A percentile compares a stretch with the other conserved stretches of the same genome.
Evolutionary conservation across 2,329 filamentous ascomycete genomes (phyloP).

Genomic region (Metarhizium humberi): DNA sequence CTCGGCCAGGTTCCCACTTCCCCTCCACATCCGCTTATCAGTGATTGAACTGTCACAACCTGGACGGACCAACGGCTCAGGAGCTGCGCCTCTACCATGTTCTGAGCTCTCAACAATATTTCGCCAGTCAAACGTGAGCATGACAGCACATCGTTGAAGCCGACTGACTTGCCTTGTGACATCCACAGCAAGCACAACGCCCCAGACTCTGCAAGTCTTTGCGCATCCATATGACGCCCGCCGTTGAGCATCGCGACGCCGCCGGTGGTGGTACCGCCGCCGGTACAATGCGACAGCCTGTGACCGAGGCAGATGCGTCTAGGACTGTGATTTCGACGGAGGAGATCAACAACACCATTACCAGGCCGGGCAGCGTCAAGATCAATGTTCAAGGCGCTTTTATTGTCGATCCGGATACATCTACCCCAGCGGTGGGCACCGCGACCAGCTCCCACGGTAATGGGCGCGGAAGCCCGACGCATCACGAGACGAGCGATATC

Average conservation of each 20-base stretch:
- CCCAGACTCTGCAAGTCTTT: background rate
- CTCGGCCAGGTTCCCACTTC: background rate
- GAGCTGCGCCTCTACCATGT: constrained; percentile 6
- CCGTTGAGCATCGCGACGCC: constrained; percentile 5
- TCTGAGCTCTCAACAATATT: constrained; percentile 1
- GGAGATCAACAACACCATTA: constrained; percentile 50
- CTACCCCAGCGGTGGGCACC: constrained; percentile 35
- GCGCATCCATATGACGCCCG: constrained; percentile 6
- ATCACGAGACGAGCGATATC: constrained; percentile 79
- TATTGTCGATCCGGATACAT: constrained; percentile 76
- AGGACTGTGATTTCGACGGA: constrained; percentile 38
- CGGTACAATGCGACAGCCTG: background rate
- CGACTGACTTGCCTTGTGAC: background rate
- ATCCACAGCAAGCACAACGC: background rate
- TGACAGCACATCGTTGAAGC: constrained; percentile 1
- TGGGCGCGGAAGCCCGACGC: constrained; percentile 37
- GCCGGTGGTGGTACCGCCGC: constrained; percentile 1
- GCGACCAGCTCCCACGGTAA: constrained; percentile 19
- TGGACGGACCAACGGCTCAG: constrained; percentile 3
- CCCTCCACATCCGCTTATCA: background rate
- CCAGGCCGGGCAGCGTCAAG: constrained; percentile 62
- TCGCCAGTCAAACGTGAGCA: background rate
- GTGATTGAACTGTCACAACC: background rate
- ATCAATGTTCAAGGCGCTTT: constrained; percentile 97
- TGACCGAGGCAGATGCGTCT: constrained; percentile 1